phyloP scores from a whole-genome alignment of 192 early-diverging fungal species.

The Backusella tarrabulga region DNA sequence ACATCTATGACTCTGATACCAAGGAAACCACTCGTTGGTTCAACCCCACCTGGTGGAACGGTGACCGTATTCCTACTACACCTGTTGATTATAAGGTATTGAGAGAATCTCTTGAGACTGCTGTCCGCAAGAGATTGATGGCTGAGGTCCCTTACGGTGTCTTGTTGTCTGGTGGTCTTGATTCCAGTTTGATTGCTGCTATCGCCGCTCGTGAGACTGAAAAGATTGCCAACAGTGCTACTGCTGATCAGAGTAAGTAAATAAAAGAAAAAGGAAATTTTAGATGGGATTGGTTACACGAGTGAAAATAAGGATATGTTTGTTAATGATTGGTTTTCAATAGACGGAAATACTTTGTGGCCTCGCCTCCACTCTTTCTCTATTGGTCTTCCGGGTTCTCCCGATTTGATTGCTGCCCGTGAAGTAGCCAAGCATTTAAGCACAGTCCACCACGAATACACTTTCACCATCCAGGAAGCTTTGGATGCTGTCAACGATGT shows the following conservation, averaged over 20 bases:
- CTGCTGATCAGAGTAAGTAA: conserved; percentile 49
- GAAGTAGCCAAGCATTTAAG: conserved; percentile 89
- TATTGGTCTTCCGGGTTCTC: conserved; percentile 89
- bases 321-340: not conserved
- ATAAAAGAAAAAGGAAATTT: not conserved
- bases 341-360: conserved; percentile 63
- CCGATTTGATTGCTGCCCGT: conserved; percentile 88
- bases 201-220: conserved; percentile 85
- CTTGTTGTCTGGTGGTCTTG: conserved; percentile 92
- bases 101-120: conserved; percentile 76
- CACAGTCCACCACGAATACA: conserved; percentile 94
- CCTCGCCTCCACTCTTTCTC: conserved; percentile 97
- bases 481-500: conserved; percentile 95
- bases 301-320: not conserved
- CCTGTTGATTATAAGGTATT: conserved; percentile 69
- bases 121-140: conserved; percentile 97
- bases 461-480: conserved; percentile 95
- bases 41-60: conserved; percentile 88
- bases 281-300: not conserved
- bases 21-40: conserved; percentile 85
- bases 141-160: conserved; percentile 98
- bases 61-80: conserved; percentile 47
- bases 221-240: conserved; percentile 59
- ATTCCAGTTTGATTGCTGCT: conserved; percentile 92
- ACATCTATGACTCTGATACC: conserved; percentile 82